phyloP scores from a whole-genome alignment of 2,329 filamentous ascomycete genomes.

The Camillea tinctor region DNA sequence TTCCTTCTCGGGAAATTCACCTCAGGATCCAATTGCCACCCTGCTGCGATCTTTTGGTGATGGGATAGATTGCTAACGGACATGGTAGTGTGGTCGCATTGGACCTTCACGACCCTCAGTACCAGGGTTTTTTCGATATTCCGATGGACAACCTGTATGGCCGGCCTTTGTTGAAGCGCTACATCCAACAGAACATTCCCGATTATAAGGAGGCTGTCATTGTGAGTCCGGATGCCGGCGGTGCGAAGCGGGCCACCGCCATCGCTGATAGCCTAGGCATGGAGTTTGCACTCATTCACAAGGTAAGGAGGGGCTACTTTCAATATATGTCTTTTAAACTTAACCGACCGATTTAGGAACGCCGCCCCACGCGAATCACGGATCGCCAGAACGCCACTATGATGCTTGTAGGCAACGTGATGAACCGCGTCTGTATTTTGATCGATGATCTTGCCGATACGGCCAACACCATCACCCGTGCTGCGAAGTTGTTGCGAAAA shows the following conservation, averaged over 20 bases:
- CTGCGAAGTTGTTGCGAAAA: constrained; percentile 94
- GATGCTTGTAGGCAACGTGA: constrained; percentile 90
- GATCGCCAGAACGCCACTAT: constrained; percentile 91
- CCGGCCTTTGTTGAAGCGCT: constrained; percentile 68
- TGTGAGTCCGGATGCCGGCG: constrained; percentile 93
- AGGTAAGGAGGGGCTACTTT: constrained; percentile 57
- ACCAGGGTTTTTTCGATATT: constrained; percentile 98
- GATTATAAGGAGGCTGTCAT: constrained; percentile 85
- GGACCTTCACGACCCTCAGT: constrained; percentile 94
- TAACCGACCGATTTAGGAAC: constrained; percentile 60
- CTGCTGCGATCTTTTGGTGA: background rate
- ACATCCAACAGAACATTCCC: constrained; percentile 77
- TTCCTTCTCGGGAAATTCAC: background rate
- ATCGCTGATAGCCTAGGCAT: constrained; percentile 92
- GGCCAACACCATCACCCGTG: constrained; percentile 93
- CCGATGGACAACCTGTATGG: constrained; percentile 97
- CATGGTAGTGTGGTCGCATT: constrained; percentile 76
- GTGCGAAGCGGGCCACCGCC: constrained; percentile 91
- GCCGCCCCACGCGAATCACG: constrained; percentile 81
- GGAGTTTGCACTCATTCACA: constrained; percentile 97
- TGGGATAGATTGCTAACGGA: constrained; percentile 23
- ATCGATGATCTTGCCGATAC: constrained; percentile 95
- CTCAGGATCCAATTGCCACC: background rate
- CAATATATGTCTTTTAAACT: constrained; percentile 31
- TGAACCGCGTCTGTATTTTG: constrained; percentile 78